Evolutionary conservation across 306 rosid genomes (phyloP), one percentile per base, ranked within the genome.

Genomic region (Fragaria iinumae): DNA sequence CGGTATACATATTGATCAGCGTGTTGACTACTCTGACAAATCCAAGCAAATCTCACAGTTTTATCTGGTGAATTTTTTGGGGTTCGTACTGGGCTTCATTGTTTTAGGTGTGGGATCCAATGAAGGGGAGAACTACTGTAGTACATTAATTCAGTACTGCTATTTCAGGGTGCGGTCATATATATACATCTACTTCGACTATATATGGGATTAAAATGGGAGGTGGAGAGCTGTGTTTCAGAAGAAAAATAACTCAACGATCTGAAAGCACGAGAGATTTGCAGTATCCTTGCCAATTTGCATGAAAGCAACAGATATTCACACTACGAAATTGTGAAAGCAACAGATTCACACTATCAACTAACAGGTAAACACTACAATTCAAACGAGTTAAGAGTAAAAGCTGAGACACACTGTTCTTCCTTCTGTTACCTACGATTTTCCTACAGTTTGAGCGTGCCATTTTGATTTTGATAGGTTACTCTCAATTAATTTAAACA

Each of bases 331-430:
- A 63, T 63, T 65, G 6, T 38, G 48, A 66, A 67, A 79, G 75
- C 77, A 79, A 80, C 69, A 73, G 85, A 80, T 77, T 87, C 87
- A 84, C 71, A 66, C 71, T 29, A 18, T 17, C 43, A 76, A 20
- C 83, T 81, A 83, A 79, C 82, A 80, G 84, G 76, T 87, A 82
- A 87, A 84, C 83, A 80, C 91, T 84, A 87, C 77, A 80, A 76
- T 85, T 85, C 82, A 83, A 83, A 83, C 44, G 36, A 60, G 71
- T 71, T 48, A 43, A 23, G 76, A 70, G 71, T 23, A 74, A 57
- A 77, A 81, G 67, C 80, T 82, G 74, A 82, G 64, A 63, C 59
- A 69, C 90, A 72, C 79, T 66, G 73, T 67, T 75, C 14, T 69
- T 48, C 60, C 47, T 47, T 34, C 71, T 27, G 6, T 14, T 60